Conservation (phyloP, 2,329 filamentous ascomycete species). For the Penicillium nordicum region DNA sequence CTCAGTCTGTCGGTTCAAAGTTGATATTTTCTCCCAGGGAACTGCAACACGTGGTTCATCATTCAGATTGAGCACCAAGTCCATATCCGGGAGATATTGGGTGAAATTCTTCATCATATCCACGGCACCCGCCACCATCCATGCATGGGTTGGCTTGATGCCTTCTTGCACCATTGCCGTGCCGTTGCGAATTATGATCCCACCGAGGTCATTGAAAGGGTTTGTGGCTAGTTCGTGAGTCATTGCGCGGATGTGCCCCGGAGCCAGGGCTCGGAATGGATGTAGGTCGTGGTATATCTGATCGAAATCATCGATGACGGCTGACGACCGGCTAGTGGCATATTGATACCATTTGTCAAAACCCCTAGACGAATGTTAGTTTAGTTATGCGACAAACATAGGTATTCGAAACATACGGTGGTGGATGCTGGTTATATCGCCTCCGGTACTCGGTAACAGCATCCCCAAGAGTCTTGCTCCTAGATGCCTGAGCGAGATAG, state of each 20-base stretch:
- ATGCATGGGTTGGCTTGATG: slow-evolving; percentile 54
- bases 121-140: slow-evolving; percentile 56
- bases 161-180: slow-evolving; percentile 49
- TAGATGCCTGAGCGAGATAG: slow-evolving; percentile 48
- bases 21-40: slow-evolving; percentile 45
- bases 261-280: slow-evolving; percentile 54
- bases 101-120: slow-evolving; percentile 55
- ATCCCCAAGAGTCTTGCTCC: slow-evolving; percentile 48
- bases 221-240: slow-evolving; percentile 54
- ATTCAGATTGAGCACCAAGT: slow-evolving; percentile 61
- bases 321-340: slow-evolving; percentile 50
- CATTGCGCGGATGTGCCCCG: slow-evolving; percentile 50
- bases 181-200: slow-evolving; percentile 55
- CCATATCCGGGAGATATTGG: slow-evolving; percentile 59
- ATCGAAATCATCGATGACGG: slow-evolving; percentile 59
- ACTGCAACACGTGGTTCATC: slow-evolving; percentile 58
- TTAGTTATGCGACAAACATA: not conserved
- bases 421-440: slow-evolving; percentile 54
- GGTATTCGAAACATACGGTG: slow-evolving; percentile 42
- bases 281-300: slow-evolving; percentile 56
- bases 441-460: slow-evolving; percentile 52
- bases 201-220: slow-evolving; percentile 55
- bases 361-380: slow-evolving; percentile 31
- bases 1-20: slow-evolving; percentile 33
- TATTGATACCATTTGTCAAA: slow-evolving; percentile 61